Evolutionary conservation across 768 basidiomycete species (phyloP), one percentile per base, ranked within the genome.

Genomic region (Suillus clintonianus): DNA sequence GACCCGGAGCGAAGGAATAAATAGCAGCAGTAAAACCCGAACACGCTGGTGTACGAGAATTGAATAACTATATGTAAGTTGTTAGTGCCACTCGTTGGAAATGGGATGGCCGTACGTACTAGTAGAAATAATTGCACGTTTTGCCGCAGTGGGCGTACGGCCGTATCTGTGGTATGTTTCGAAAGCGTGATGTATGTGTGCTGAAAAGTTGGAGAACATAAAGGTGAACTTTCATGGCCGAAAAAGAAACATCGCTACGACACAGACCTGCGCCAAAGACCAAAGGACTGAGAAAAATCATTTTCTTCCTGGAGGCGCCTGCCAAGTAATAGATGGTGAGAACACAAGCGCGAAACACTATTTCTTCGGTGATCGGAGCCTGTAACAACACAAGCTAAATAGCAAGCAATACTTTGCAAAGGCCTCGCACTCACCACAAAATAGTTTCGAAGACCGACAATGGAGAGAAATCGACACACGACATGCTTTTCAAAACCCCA

Each of bases 131-230:
- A 83, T 62, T 0, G 96, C 93, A 15, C 79, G 83, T 62, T 86
- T 80, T 3, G 89, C 77, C 0, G 95, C 95, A n/a, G 74, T 72
- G 10, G 65, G 55, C 1, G 84, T 94, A 37, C 89, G 79, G 1
- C 97, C 97, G 63, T 86, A 85, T 15, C 85, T 85, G 64, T 88
- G 86, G 73, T 86, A 99, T 0, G 81, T 85, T 64, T 99, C 97
- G 85, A 88, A 92, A 15, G 89, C 94, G 69, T 99, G 97, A 70
- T 99, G 97, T 1, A 88, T 77, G 72, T 99, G 97, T 2, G 97
- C 97, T 95, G 67, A 32, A 34, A 58, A 53, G 53, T 53, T 57
- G 45, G 41, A 61, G 54, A 62, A 64, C 43, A 67, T 47, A 8
- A 14, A 11, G 14, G 39, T 56, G 3, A 27, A 19, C 9, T 24